phyloP scores from a whole-genome alignment of 176 grass and related monocot genomes.

The Bonia amplexicaulis region DNA sequence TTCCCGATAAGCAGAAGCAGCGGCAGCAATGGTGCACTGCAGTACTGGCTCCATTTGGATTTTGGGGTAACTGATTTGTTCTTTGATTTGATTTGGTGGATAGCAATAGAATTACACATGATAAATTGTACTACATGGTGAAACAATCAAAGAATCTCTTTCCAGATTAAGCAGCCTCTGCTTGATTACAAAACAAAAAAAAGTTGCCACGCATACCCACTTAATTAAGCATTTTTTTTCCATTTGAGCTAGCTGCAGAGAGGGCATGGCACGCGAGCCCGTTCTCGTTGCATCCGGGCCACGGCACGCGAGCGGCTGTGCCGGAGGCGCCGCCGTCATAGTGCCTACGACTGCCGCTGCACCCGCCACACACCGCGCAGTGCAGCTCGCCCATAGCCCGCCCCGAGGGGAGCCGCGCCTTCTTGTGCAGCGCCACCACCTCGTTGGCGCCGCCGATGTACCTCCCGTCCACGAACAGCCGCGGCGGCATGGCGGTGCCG shows the following conservation, averaged over 20 bases:
- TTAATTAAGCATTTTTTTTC: too few species aligned
- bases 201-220: background rate
- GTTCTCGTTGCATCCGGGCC: conserved; percentile 39
- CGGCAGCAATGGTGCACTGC: background rate
- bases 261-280: conserved; percentile 39
- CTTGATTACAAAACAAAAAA: background rate
- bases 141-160: conserved; percentile 19
- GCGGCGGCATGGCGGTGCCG: conserved; percentile 40
- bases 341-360: too few species aligned
- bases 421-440: conserved; percentile 66
- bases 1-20: background rate
- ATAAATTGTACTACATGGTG: background rate
- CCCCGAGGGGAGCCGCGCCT: conserved; percentile 41
- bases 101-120: background rate
- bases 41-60: background rate
- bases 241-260: conserved; percentile 28
- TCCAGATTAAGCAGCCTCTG: background rate
- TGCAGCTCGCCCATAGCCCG: too few species aligned
- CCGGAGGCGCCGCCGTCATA: conserved; percentile 33
- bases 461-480: conserved; percentile 61
- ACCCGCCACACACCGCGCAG: too few species aligned
- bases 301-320: conserved; percentile 10
- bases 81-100: background rate
- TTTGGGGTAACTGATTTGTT: background rate
- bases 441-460: conserved; percentile 79